Evolutionary conservation across 176 grass and related monocot genomes (phyloP), one percentile per base, ranked within the genome.

Genomic region (Bothriochloa decipiens): DNA sequence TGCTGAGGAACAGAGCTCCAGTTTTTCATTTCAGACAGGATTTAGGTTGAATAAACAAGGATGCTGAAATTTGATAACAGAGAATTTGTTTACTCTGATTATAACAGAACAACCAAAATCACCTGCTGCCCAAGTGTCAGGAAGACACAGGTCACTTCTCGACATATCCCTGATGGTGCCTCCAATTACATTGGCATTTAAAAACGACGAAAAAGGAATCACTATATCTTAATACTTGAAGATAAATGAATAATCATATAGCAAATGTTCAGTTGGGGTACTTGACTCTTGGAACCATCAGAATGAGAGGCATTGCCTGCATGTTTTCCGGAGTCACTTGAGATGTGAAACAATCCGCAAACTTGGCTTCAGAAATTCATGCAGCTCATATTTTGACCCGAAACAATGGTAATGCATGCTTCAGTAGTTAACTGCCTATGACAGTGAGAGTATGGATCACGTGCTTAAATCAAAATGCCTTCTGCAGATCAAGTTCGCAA

Each of bases 311-410:
- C n/a, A 53, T 35, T 82, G 27, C 70, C 78, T n/a, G 53, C 40
- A 35, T 86, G 49, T 63, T 94, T 91, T 83, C 73, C 68, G 14
- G 68, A 72, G 9, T 85, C 55, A 17, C 29, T 72, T 39, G 84
- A 68, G 82, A 71, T 84, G 69, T 86, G 92, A 93, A 74, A 83
- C 80, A 27, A 98, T 98, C n/a, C 91, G 70, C 61, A 98, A 77
- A 72, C 89, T 93, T 82, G 95, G 95, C 57, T 94, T 88, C 64
- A 98, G 55, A 81, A 95, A 95, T 66, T 98, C 91, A 80, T 95
- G 91, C 4, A 90, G 75, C 61, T 90, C 91, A 62, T 98, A 95
- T 84, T 98, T 98, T 13, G 92, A 92, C 85, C 96, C 93, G 66
- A 83, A 57, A 81, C 7, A 50, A 62, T 42, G 75, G 11, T 52